A percentile compares a stretch with the other conserved stretches of the same genome.
These are phyloP conservation scores for Suhomyces ambrosiae DNA, from an alignment of 1,139 yeast genomes.

Conservation along the genomic window DNA sequence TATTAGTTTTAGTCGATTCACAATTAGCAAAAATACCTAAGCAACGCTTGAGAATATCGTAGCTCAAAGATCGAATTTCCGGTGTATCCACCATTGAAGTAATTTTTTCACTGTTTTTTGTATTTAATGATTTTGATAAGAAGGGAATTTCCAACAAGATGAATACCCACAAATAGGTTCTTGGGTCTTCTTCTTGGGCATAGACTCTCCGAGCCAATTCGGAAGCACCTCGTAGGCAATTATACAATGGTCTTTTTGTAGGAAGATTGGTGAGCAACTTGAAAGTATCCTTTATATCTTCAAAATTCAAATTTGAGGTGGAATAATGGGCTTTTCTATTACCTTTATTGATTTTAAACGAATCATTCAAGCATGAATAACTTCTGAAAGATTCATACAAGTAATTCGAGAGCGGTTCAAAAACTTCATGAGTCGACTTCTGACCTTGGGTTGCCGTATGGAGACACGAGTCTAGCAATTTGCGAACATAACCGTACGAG, in stretches of 20 bases:
- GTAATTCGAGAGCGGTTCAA: constrained; percentile 52
- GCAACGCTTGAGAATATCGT: constrained; percentile 65
- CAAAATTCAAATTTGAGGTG: constrained; percentile 48
- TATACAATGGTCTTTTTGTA: constrained; percentile 58
- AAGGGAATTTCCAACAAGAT: constrained; percentile 67
- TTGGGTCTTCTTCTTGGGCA: constrained; percentile 39
- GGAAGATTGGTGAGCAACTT: constrained; percentile 51
- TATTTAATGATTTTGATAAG: constrained; percentile 41
- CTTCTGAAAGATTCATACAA: constrained; percentile 46
- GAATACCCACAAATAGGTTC: constrained; percentile 54
- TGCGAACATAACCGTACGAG: constrained; percentile 30
- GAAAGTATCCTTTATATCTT: constrained; percentile 48
- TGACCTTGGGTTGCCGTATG: constrained; percentile 13
- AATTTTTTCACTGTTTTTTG: constrained; percentile 18
- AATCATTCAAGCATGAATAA: constrained; percentile 44
- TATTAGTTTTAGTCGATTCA: constrained; percentile 38
- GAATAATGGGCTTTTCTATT: constrained; percentile 33
- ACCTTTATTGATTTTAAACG: constrained; percentile 41
- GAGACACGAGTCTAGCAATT: constrained; percentile 34
- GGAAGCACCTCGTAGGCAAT: constrained; percentile 51
- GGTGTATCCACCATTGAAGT: constrained; percentile 44
- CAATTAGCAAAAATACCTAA: constrained; percentile 66
- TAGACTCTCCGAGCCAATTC: constrained; percentile 47
- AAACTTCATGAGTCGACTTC: constrained; percentile 37
- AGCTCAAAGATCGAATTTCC: constrained; percentile 57